phyloP scores from a whole-genome alignment of 345 rosid genomes.

The Jatropha curcas region DNA sequence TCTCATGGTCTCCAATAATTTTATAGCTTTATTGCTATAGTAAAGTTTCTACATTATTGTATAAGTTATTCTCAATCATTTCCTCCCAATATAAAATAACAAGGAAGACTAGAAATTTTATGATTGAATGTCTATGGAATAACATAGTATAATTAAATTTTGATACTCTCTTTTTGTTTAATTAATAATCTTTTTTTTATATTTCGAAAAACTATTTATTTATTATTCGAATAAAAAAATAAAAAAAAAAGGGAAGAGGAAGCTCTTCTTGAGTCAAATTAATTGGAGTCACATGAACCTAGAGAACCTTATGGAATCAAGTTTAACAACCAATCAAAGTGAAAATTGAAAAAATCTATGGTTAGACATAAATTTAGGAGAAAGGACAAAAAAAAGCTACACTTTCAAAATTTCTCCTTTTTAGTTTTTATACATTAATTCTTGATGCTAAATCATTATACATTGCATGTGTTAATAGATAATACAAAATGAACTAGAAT shows the following conservation, averaged over 20 bases:
- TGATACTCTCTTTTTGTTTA: no score
- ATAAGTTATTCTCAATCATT: slow-evolving; percentile 45
- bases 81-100: no score
- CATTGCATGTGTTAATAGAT: background rate
- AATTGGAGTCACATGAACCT: slow-evolving; percentile 8
- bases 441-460: slow-evolving; percentile 5
- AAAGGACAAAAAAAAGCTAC: slow-evolving; percentile 10
- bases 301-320: slow-evolving; percentile 14
- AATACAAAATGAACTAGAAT: background rate
- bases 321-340: background rate
- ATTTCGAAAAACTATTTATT: no score
- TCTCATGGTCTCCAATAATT: slow-evolving; percentile 8
- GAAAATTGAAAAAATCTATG: background rate
- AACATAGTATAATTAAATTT: no score
- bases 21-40: no score
- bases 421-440: no score
- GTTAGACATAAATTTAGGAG: background rate
- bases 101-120: no score
- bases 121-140: no score
- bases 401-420: background rate
- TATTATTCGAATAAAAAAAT: no score
- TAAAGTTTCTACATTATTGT: slow-evolving; percentile 29
- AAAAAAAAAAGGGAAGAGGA: background rate
- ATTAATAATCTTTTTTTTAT: no score
- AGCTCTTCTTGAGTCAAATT: slow-evolving; percentile 4